Conservation (phyloP, 768 basidiomycete genomes). For the Cyclocybe cylindracea region DNA sequence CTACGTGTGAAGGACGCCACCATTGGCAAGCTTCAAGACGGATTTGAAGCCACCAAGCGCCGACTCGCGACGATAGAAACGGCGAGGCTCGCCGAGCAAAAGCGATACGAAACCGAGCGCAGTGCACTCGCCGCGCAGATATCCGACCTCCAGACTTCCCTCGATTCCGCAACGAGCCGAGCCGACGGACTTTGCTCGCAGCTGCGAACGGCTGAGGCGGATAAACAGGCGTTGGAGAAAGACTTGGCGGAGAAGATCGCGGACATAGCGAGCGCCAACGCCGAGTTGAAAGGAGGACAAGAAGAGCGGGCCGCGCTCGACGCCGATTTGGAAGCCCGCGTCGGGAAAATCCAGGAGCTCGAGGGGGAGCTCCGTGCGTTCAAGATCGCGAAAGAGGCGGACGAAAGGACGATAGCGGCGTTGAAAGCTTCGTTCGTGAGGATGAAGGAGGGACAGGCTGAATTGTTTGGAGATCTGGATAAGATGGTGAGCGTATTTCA, state of each 20-base stretch:
- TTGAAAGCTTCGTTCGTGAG: slow-evolving; percentile 31
- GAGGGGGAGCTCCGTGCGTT: slow-evolving; percentile 35
- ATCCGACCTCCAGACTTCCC: slow-evolving; percentile 4
- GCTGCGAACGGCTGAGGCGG: slow-evolving; percentile 7
- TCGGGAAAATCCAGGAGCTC: slow-evolving; percentile 20
- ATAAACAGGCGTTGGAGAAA: not conserved
- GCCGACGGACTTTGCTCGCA: slow-evolving; percentile 9
- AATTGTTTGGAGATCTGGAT: slow-evolving; percentile 34
- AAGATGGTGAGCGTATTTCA: slow-evolving; percentile 32
- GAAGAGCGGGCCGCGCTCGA: slow-evolving; percentile 12
- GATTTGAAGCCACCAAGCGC: slow-evolving; percentile 4
- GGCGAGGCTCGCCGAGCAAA: not conserved
- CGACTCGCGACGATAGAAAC: not conserved
- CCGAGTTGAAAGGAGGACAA: not conserved
- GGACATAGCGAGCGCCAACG: not conserved
- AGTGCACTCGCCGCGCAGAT: not conserved
- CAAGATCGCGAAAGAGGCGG: slow-evolving; percentile 29
- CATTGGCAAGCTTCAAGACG: slow-evolving; percentile 7
- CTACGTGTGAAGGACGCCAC: not conserved
- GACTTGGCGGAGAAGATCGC: not conserved
- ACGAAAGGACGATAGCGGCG: slow-evolving; percentile 34
- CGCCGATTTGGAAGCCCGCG: slow-evolving; percentile 17
- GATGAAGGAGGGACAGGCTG: slow-evolving; percentile 33
- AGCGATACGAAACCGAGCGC: slow-evolving; percentile 4
- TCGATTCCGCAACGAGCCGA: slow-evolving; percentile 9